Base-by-base conservation (phyloP, 169 alveolate species). In the Sarcocystis neurona region DNA sequence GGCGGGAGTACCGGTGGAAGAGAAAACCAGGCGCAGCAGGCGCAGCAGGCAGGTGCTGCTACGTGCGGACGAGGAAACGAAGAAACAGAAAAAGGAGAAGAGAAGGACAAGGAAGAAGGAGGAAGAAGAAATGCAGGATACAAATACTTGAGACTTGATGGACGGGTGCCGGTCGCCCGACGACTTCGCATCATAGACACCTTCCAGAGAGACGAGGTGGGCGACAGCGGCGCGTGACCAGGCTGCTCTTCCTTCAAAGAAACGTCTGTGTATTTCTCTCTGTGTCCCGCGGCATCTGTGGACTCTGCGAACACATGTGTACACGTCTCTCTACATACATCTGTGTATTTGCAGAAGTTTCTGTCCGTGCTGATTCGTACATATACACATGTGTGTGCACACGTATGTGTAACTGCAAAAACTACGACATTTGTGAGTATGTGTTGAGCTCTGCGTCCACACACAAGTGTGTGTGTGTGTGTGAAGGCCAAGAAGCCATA, bases 131-230 rank as follows among this genome's bases (percentile, higher is more conserved):
- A 12, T 27, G 34, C 78, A 27, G 89, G 85, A 75, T 88, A 74
- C 56, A 63, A 74, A 32, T 88, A 37, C 82, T 63, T 79, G 56
- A 91, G 93, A 41, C 89, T 93, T 58, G 95, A 93, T 56, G 94
- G 94, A 20, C 56, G 84, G 48, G 89, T 90, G 0, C 93, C 94
- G 30, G 92, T 90, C 47, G 43, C 89, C 39, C 43, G 46, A 72
- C 89, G 92, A 70, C 86, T 50, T 79, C 84, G 63, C 48, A 63
- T 92, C 56, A 78, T 92, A 5, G 91, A 82, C 47, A 66, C 74
- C 23, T 92, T 92, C 89, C 90, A 92, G 37, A 43, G 30, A 77
- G 68, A 77, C 23, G 20, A 60, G 41, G 85, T 77, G 47, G 34
- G 75, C 23, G 30, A 53, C 12, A 23, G 30, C 12, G 66, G 23